Percentiles rank a stretch among this genome's conserved stretches.
Conservation (phyloP, 1,139 yeast genomes). For the Arxiozyma heterogenica region DNA sequence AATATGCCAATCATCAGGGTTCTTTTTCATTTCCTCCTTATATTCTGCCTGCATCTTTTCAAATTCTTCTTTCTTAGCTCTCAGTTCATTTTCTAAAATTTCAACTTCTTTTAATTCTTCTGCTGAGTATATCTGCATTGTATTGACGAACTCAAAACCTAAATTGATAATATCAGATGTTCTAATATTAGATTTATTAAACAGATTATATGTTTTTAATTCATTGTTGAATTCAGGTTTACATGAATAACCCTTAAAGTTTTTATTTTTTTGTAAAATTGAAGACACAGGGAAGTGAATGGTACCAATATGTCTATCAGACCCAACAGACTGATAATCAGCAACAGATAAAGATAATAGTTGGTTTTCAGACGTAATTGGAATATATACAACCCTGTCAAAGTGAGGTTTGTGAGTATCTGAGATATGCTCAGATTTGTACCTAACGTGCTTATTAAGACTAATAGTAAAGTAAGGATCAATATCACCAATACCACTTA, state of each 20-base stretch:
- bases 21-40: constrained; percentile 43
- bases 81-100: constrained; percentile 34
- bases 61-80: constrained; percentile 34
- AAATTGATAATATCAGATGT: constrained; percentile 45
- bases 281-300: constrained; percentile 44
- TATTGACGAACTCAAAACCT: constrained; percentile 55
- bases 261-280: constrained; percentile 37
- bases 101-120: constrained; percentile 43
- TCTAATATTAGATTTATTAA: constrained; percentile 35
- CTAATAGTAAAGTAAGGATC: constrained; percentile 62
- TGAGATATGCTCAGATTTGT: constrained; percentile 47
- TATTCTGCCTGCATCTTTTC: constrained; percentile 35
- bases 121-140: constrained; percentile 51
- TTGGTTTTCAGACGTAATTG: constrained; percentile 55
- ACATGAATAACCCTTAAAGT: constrained; percentile 34
- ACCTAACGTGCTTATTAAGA: constrained; percentile 49
- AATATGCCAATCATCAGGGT: constrained; percentile 57
- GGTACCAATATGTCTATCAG: constrained; percentile 57
- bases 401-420: constrained; percentile 49
- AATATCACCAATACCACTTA: constrained; percentile 59
- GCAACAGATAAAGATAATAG: constrained; percentile 47
- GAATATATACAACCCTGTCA: constrained; percentile 51
- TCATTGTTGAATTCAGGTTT: constrained; percentile 29
- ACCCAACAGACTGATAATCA: constrained; percentile 57
- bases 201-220: constrained; percentile 37